These are phyloP conservation scores for Dothistroma septosporum DNA, from an alignment of 2,329 filamentous ascomycete species.

Conservation along the genomic window DNA sequence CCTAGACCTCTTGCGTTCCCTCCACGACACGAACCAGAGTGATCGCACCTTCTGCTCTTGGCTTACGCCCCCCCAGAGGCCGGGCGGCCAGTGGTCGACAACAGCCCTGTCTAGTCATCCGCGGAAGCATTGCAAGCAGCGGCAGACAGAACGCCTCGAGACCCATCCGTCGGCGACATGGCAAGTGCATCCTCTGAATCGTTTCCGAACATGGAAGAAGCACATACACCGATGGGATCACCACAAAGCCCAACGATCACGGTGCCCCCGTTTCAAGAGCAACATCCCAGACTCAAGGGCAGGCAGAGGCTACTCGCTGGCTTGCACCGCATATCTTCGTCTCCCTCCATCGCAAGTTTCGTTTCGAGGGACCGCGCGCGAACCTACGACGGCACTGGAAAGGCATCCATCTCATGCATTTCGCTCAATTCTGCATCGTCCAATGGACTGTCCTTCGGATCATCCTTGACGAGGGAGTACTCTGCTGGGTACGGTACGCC, in stretches of 20 bases:
- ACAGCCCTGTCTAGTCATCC: not conserved
- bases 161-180: slow-evolving; percentile 10
- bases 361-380: slow-evolving; percentile 59
- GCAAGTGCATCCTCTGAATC: slow-evolving; percentile 20
- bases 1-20: slow-evolving; percentile 2
- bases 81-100: slow-evolving; percentile 2
- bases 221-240: slow-evolving; percentile 14
- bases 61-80: not conserved
- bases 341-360: slow-evolving; percentile 63
- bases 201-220: slow-evolving; percentile 9
- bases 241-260: slow-evolving; percentile 28
- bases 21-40: not conserved
- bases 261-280: slow-evolving; percentile 29
- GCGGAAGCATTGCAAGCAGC: not conserved
- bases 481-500: slow-evolving; percentile 54
- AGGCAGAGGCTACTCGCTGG: slow-evolving; percentile 67
- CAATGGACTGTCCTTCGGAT: slow-evolving; percentile 51
- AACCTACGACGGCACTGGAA: slow-evolving; percentile 57
- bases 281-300: slow-evolving; percentile 58
- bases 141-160: slow-evolving; percentile 2
- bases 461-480: slow-evolving; percentile 54
- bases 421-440: slow-evolving; percentile 53
- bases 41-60: not conserved
- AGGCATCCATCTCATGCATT: slow-evolving; percentile 62
- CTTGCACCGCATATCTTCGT: slow-evolving; percentile 77